These are phyloP conservation scores for Blepharisma stoltei DNA, from an alignment of 73 alveolate genomes.

Conservation along the genomic window DNA sequence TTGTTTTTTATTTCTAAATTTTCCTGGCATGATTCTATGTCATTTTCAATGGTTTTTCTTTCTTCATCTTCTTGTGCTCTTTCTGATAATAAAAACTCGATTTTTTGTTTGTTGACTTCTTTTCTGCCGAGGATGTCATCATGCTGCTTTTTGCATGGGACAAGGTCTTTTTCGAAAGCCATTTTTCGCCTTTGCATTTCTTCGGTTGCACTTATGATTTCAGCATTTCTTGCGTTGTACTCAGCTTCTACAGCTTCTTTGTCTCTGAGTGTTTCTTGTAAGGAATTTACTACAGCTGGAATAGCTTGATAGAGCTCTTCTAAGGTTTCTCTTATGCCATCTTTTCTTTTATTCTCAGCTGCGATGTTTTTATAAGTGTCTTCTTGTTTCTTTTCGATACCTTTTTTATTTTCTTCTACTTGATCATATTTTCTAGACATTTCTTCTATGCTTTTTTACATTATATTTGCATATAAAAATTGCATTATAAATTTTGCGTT, in stretches of 20 bases:
- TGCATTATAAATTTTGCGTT: background rate
- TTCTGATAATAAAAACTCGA: no score
- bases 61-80: slow-evolving; percentile 41
- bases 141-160: no score
- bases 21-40: background rate
- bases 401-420: background rate
- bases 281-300: background rate
- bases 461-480: background rate
- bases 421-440: background rate
- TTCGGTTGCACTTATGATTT: background rate
- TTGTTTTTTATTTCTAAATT: background rate
- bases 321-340: background rate
- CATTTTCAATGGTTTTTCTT: slow-evolving; percentile 23
- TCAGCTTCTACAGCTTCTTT: background rate
- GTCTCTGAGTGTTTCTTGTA: background rate
- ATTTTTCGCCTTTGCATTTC: no score
- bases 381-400: background rate
- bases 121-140: no score
- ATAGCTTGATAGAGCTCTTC: background rate
- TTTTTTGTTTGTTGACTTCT: no score
- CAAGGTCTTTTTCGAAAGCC: no score
- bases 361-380: background rate
- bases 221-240: background rate
- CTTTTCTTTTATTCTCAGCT: background rate
- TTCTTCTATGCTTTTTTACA: background rate